Conservation (phyloP, 805 yeast genomes). For the Saturnispora halmiae region DNA sequence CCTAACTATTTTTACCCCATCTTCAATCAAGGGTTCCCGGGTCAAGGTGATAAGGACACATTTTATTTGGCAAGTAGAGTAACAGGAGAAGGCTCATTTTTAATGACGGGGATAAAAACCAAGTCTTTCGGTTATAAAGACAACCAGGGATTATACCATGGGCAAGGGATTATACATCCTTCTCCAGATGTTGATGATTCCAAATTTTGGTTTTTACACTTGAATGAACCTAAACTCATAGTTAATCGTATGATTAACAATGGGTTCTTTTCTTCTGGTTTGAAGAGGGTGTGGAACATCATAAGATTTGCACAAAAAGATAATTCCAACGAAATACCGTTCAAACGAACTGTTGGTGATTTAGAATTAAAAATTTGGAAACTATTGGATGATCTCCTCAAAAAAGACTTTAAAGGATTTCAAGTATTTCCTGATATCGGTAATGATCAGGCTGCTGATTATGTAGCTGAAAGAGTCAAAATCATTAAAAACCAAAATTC, state of each 20-base stretch:
- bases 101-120: constrained; percentile 25
- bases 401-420: constrained; percentile 23
- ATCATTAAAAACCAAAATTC: constrained; percentile 10
- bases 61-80: constrained; percentile 59
- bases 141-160: constrained; percentile 19
- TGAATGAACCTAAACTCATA: constrained; percentile 27
- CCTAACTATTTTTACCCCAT: constrained; percentile 59
- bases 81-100: constrained; percentile 21
- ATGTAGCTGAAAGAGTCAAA: constrained; percentile 15
- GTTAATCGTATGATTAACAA: constrained; percentile 17
- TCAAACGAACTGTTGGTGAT: constrained; percentile 14
- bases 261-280: constrained; percentile 17
- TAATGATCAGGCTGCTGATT: constrained; percentile 23
- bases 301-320: constrained; percentile 26
- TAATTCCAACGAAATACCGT: constrained; percentile 17
- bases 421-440: constrained; percentile 18
- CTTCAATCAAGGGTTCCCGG: constrained; percentile 63
- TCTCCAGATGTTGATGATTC: constrained; percentile 21
- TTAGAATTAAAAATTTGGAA: constrained; percentile 25
- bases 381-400: constrained; percentile 17
- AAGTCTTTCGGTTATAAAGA: constrained; percentile 26
- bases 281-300: constrained; percentile 22
- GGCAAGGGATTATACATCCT: constrained; percentile 27
- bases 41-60: constrained; percentile 78
- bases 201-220: constrained; percentile 24